Conservation (phyloP, 257 asterid genomes). For the Salvia splendens region DNA sequence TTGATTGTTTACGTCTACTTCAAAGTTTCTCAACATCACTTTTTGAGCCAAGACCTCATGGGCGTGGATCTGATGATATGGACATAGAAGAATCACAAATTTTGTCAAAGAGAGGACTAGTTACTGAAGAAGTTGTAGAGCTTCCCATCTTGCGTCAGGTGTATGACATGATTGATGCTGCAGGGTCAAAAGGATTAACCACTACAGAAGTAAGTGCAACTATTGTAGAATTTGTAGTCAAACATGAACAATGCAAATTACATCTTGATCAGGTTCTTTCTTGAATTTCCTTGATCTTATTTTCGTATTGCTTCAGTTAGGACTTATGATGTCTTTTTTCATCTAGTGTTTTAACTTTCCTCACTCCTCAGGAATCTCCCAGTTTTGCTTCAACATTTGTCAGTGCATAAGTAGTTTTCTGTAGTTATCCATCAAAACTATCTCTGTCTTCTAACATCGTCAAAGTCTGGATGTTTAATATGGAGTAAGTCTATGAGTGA, state of each 20-base stretch:
- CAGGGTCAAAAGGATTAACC: constrained; percentile 78
- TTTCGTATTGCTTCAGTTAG: constrained; percentile 11
- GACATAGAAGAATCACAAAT: constrained; percentile 48
- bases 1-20: constrained; percentile 73
- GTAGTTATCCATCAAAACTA: not conserved
- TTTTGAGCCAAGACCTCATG: constrained; percentile 61
- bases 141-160: constrained; percentile 84
- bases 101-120: constrained; percentile 63
- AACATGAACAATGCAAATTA: constrained; percentile 7
- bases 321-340: constrained; percentile 1
- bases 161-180: constrained; percentile 84
- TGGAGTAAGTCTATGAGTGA: not conserved
- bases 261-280: constrained; percentile 8
- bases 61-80: constrained; percentile 43
- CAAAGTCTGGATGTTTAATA: not conserved
- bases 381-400: constrained; percentile 11
- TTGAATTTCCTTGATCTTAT: constrained; percentile 13
- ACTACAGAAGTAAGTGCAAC: constrained; percentile 58
- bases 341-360: constrained; percentile 22
- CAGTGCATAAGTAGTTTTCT: constrained; percentile 11
- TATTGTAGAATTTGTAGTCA: constrained; percentile 20
- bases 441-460: not conserved
- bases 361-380: constrained; percentile 16
- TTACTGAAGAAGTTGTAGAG: constrained; percentile 78
- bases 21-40: constrained; percentile 70